phyloP scores from a whole-genome alignment of 2,329 filamentous ascomycete genomes.

The Paecilomyces niveus region DNA sequence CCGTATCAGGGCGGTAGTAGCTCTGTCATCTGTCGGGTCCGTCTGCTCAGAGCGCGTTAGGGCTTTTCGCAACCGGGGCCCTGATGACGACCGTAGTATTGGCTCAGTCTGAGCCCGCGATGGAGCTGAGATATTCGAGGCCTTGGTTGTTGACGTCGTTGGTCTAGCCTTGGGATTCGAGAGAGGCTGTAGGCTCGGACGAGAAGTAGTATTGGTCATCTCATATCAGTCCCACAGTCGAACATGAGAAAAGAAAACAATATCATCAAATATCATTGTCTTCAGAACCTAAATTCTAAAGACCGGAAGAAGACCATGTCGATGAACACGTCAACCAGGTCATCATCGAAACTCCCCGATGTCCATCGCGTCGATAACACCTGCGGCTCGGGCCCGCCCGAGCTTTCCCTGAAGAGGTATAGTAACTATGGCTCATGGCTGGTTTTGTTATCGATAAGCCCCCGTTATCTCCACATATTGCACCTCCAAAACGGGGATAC shows the following conservation, averaged over 20 bases:
- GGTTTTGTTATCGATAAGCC: slow-evolving; percentile 1
- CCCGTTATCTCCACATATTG: slow-evolving; percentile 1
- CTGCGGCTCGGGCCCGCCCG: background rate
- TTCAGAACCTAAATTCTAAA: slow-evolving; percentile 2
- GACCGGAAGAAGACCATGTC: background rate
- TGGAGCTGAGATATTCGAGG: slow-evolving; percentile 18
- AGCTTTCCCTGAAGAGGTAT: slow-evolving; percentile 12
- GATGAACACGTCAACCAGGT: background rate
- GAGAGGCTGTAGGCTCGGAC: slow-evolving; percentile 31
- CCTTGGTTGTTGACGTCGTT: slow-evolving; percentile 24
- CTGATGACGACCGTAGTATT: slow-evolving; percentile 24
- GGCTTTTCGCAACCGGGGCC: slow-evolving; percentile 18
- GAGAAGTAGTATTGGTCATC: slow-evolving; percentile 29
- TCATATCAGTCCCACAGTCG: slow-evolving; percentile 21
- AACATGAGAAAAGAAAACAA: slow-evolving; percentile 1
- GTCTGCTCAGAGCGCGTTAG: slow-evolving; percentile 30
- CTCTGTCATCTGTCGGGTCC: slow-evolving; percentile 62
- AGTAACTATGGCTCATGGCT: slow-evolving; percentile 28
- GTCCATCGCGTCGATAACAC: background rate
- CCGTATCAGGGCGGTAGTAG: slow-evolving; percentile 74
- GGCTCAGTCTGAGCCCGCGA: slow-evolving; percentile 21
- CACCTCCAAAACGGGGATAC: background rate
- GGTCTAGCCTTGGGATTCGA: slow-evolving; percentile 30
- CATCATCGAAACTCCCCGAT: background rate
- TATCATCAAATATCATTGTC: background rate